A percentile compares a stretch with the other conserved stretches of the same genome.
phyloP scores from a whole-genome alignment of 805 yeast genomes.

The Candida tibetensis region DNA sequence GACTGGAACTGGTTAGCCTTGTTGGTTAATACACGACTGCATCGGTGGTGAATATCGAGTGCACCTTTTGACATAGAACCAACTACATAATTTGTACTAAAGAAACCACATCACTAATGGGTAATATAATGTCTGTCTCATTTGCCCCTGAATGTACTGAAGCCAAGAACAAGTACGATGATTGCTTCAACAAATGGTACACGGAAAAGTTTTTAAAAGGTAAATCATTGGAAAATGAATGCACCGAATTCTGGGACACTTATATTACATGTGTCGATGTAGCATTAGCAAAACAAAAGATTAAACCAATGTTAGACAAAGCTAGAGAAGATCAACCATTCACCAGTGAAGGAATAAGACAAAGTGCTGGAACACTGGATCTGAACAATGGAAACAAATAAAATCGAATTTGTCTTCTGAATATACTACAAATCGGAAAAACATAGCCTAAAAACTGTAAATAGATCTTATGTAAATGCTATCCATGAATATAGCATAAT shows the following conservation, averaged over 20 bases:
- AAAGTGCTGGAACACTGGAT: slow-evolving; percentile 18
- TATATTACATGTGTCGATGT: slow-evolving; percentile 85
- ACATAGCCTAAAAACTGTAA: too few relatives aligned
- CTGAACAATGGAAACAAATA: not conserved
- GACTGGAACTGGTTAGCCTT: too few relatives aligned
- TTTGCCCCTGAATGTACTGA: slow-evolving; percentile 97
- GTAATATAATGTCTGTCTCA: slow-evolving; percentile 56
- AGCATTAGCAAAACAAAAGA: slow-evolving; percentile 67
- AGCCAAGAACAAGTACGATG: slow-evolving; percentile 80
- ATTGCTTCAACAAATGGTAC: slow-evolving; percentile 94
- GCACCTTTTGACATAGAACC: too few relatives aligned
- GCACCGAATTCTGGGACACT: slow-evolving; percentile 83
- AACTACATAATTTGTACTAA: too few relatives aligned
- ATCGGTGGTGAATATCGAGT: too few relatives aligned
- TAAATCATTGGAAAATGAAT: slow-evolving; percentile 69
- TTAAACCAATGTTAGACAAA: slow-evolving; percentile 79
- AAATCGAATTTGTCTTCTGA: too few relatives aligned
- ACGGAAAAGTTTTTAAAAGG: slow-evolving; percentile 73
- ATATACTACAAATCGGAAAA: too few relatives aligned
- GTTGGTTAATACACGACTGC: too few relatives aligned
- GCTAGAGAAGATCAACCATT: slow-evolving; percentile 91
- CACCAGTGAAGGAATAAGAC: slow-evolving; percentile 29
- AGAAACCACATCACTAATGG: slow-evolving; percentile 34
- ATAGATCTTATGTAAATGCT: too few relatives aligned
- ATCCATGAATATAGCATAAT: too few relatives aligned